Evolutionary conservation across 2,329 filamentous ascomycete genomes (phyloP).

Genomic region (Chrysoporthe austroafricana): DNA sequence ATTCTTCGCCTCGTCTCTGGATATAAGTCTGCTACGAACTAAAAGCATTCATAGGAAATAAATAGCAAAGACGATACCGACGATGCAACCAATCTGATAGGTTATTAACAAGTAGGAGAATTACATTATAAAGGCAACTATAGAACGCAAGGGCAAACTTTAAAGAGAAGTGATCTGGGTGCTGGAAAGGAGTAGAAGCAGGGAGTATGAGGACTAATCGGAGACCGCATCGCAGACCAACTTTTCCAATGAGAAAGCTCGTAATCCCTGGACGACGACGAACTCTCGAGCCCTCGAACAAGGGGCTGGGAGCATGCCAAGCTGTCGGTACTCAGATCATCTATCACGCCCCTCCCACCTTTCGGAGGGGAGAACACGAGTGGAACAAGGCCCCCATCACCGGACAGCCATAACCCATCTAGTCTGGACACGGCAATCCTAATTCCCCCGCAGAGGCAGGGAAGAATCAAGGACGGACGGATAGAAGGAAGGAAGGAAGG

Average conservation of each 20-base stretch:
- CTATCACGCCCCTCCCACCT: not conserved
- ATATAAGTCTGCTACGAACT: too few species aligned
- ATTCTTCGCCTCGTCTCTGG: too few species aligned
- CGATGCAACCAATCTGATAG: too few species aligned
- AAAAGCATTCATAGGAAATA: too few species aligned
- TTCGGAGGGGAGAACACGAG: not conserved
- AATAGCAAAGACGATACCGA: too few species aligned
- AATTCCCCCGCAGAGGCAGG: too few species aligned
- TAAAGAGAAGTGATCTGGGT: not conserved
- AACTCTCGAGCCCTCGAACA: not conserved
- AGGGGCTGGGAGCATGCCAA: not conserved
- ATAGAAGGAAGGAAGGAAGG: not conserved
- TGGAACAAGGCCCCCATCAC: not conserved
- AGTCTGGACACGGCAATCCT: too few species aligned
- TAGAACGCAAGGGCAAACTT: not conserved
- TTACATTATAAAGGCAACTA: not conserved
- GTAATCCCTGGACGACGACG: not conserved
- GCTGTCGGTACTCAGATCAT: not conserved
- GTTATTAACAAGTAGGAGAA: too few species aligned
- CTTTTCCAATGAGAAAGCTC: not conserved
- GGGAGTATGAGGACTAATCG: not conserved
- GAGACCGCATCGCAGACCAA: not conserved
- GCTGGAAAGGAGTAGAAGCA: not conserved
- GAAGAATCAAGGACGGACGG: too few species aligned
- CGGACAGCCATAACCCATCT: not conserved